phyloP scores from a whole-genome alignment of 306 rosid species.

The Medicago ruthenica region DNA sequence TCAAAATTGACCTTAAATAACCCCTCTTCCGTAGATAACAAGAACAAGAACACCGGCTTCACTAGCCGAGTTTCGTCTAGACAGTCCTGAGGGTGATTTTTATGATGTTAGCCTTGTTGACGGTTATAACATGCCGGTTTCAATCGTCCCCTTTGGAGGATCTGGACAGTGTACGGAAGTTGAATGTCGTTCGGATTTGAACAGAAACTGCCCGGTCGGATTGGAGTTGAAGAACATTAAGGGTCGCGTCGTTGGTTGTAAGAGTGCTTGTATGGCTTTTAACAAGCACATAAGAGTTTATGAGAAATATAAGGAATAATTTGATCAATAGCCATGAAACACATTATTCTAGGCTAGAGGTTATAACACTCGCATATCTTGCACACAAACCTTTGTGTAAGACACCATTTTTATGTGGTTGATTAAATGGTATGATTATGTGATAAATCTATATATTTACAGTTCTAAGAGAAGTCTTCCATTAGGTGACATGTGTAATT shows the following conservation, averaged over 20 bases:
- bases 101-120: slow-evolving; percentile 78
- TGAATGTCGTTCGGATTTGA: slow-evolving; percentile 47
- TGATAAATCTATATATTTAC: not conserved
- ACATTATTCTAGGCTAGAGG: too few species aligned
- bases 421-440: too few species aligned
- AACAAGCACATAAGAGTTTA: slow-evolving; percentile 18
- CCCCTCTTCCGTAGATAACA: too few species aligned
- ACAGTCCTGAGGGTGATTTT: slow-evolving; percentile 57
- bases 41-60: slow-evolving; percentile 73
- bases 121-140: slow-evolving; percentile 63
- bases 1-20: too few species aligned
- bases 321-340: too few species aligned
- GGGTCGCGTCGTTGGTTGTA: slow-evolving; percentile 54
- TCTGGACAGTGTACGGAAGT: slow-evolving; percentile 41
- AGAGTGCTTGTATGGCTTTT: slow-evolving; percentile 64
- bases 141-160: slow-evolving; percentile 55
- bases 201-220: slow-evolving; percentile 50
- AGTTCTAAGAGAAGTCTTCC: not conserved
- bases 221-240: slow-evolving; percentile 48
- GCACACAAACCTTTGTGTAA: too few species aligned
- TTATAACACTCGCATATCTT: too few species aligned
- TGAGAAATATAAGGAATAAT: slow-evolving; percentile 1
- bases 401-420: too few species aligned
- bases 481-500: not conserved
- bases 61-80: slow-evolving; percentile 68